Conservation (phyloP, 805 yeast species). For the Candida stauntonica region DNA sequence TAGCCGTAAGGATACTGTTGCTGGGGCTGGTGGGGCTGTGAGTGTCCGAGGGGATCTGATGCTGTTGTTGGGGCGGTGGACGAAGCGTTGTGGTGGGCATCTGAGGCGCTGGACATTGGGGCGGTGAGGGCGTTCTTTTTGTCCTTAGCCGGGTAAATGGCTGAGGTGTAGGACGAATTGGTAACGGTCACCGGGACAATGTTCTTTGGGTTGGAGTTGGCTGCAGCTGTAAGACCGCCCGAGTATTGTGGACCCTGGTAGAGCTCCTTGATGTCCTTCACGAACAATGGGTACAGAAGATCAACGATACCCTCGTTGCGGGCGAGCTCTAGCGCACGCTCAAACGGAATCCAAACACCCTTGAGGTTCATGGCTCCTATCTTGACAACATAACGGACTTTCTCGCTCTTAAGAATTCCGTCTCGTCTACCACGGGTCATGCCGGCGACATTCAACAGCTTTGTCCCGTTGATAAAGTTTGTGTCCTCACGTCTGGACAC, state of each 20-base stretch:
- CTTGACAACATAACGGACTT: constrained; percentile 64
- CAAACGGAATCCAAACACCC: constrained; percentile 77
- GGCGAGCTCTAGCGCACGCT: constrained; percentile 64
- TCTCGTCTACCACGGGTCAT: constrained; percentile 73
- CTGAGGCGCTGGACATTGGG: neutral
- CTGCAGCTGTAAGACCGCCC: constrained; percentile 29
- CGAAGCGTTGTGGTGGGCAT: neutral
- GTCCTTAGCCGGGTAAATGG: constrained; percentile 19
- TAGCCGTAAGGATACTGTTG: constrained; percentile 14
- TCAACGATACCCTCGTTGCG: constrained; percentile 63
- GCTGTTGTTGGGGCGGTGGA: neutral
- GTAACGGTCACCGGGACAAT: constrained; percentile 28
- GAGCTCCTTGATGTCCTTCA: constrained; percentile 54
- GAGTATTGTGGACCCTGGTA: constrained; percentile 30
- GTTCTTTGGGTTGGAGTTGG: constrained; percentile 26
- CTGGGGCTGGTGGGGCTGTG: constrained; percentile 6
- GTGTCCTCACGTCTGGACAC: constrained; percentile 69
- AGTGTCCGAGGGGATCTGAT: neutral
- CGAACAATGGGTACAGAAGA: constrained; percentile 53
- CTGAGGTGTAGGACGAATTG: constrained; percentile 21
- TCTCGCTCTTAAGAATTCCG: constrained; percentile 63
- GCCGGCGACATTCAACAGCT: constrained; percentile 62
- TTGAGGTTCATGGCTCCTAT: constrained; percentile 73
- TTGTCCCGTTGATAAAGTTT: constrained; percentile 70
- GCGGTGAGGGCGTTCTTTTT: constrained; percentile 6